Base-by-base conservation (phyloP, 2,329 filamentous ascomycete genomes). In the Penicillium polonicum region DNA sequence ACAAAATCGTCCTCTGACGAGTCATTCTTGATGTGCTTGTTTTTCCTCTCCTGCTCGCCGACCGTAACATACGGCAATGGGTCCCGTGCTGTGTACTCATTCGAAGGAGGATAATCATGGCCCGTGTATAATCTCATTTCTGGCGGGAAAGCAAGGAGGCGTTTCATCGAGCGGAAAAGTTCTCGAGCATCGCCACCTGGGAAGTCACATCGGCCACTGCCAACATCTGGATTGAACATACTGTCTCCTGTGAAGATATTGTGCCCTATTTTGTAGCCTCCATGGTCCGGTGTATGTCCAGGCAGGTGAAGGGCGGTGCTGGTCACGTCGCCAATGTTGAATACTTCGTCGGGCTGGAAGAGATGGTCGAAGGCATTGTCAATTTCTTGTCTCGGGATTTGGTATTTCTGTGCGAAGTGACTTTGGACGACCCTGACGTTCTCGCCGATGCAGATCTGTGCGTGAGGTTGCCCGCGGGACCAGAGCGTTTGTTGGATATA, bases 261-360 rank as follows among this genome's bases (percentile, higher is more conserved):
- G 12, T 49, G 48, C 7, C 81, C 83, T 50, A 87, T 79, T 35
- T 73, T 70, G 59, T 88, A 88, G 0, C 84, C 85, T 15, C 85
- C 64, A 54, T 87, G 83, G 60, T 87, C 85, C 0, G 84, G 83
- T 0, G 84, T 86, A 61, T 87, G 83, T 0, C 84, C 85, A 0
- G 84, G 83, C 0, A 88, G 78, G 61, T 86, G 80, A 0, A 87
- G 66, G 0, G 78, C 83, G 2, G 67, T 73, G 0, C 72, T 80
- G 1, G 61, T 65, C 15, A 87, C 33, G 0, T 67, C 53, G 0
- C 85, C 84, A 38, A 88, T 75, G 0, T 61, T 19, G 60, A 87
- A 85, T 0, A 58, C 58, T 58, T 86, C 82, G 35, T 83, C 77
- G 42, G 87, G 83, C 0, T 80, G 70, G 39, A 83, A 83, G 1